Conservation (phyloP, 2,329 filamentous ascomycete genomes). For the Madurella mycetomatis region DNA sequence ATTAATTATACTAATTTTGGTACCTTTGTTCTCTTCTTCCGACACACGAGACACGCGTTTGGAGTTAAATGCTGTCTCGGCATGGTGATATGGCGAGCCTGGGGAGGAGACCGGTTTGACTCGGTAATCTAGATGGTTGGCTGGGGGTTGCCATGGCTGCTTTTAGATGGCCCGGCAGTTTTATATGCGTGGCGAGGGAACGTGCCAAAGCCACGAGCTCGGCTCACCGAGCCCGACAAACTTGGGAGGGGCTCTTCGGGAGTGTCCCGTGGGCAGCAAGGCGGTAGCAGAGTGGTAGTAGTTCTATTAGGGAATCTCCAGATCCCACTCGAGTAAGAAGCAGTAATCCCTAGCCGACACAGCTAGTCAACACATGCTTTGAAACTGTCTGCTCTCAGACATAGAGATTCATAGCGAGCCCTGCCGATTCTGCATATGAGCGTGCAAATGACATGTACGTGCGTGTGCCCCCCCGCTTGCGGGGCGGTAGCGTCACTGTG, state of each 20-base stretch:
- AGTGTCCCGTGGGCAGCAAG: too few species aligned
- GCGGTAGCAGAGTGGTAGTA: too few species aligned
- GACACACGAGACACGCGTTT: constrained; percentile 26
- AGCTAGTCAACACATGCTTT: background rate
- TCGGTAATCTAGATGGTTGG: background rate
- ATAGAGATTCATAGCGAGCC: background rate
- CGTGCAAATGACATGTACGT: background rate
- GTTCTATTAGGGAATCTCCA: background rate
- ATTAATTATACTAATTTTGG: background rate
- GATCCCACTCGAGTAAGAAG: background rate
- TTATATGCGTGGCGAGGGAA: too few species aligned
- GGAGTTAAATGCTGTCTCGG: constrained; percentile 27
- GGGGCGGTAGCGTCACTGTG: background rate
- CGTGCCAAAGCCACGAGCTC: too few species aligned
- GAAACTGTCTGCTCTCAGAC: background rate
- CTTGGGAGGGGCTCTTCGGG: too few species aligned
- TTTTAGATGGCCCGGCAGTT: too few species aligned
- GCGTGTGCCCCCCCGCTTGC: background rate
- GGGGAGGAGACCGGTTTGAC: background rate
- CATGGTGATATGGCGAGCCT: constrained; percentile 13
- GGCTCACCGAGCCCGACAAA: too few species aligned
- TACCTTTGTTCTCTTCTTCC: constrained; percentile 28
- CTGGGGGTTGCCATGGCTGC: background rate
- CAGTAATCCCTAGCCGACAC: background rate
- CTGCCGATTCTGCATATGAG: background rate